Evolutionary conservation across 495 filamentous ascomycete genomes (phyloP), one percentile per base, ranked within the genome.

Genomic region (Aspergillus nanangensis): DNA sequence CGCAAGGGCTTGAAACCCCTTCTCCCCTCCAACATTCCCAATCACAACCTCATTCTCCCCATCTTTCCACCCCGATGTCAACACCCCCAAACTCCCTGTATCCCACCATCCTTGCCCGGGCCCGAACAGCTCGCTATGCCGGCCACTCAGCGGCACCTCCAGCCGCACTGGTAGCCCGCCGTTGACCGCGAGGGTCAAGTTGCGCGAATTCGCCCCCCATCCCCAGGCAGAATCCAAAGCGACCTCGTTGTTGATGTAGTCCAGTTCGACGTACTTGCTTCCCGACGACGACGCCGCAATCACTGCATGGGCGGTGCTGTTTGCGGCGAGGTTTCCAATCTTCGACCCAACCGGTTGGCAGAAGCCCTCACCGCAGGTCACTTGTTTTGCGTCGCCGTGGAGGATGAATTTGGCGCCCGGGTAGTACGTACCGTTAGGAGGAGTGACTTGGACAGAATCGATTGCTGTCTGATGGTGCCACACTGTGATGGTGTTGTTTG

Each of bases 181-280:
- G 29, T 78, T 78, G 0, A 80, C 57, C 0, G 60, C 41, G 13
- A 78, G 47, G 1, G 73, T 75, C 23, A 77, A 60, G 41, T 77
- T 78, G 1, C 72, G 53, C 0, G 69, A 61, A 31, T 76, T 78
- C 0, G 64, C 58, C 0, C 71, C 74, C 38, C 53, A 65, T 0
- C 42, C 57, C 69, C 68, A 77, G 7, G 70, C 51, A 2, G 52
- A 66, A 1, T 62, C 55, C 15, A 76, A 65, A 0, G 76, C 67
- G 38, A 79, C 53, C 5, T 75, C 74, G 43, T 78, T 74, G 50
- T 78, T 77, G 52, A 76, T 72, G 34, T 71, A 77, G 49, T 73
- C 67, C 10, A 78, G 45, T 17, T 68, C 67, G 4, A 74, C 23
- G 21, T 69, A 66, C 48, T 74, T 75, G 5, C 50, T n/a, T 52